Percentiles rank a stretch among this genome's conserved stretches.
phyloP scores from a whole-genome alignment of 2,329 filamentous ascomycete species.

The Beauveria asiatica region DNA sequence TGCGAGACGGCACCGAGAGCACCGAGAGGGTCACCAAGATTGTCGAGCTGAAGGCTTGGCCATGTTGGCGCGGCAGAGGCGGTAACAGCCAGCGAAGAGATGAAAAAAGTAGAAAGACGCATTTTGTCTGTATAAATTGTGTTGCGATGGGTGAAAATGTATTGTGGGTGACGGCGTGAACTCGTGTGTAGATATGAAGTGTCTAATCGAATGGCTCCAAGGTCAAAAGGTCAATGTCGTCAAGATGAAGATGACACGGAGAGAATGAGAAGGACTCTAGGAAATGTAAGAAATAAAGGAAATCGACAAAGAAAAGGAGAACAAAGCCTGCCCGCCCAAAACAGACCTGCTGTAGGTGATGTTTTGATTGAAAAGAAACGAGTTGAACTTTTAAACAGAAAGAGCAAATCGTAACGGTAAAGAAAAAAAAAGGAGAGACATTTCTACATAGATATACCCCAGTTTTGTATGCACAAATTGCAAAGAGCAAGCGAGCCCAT shows the following conservation, averaged over 20 bases:
- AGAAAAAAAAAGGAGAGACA: constrained; percentile 5
- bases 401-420: background rate
- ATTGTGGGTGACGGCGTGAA: background rate
- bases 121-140: constrained; percentile 30
- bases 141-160: background rate
- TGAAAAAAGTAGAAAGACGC: constrained; percentile 39
- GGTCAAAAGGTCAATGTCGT: background rate
- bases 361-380: background rate
- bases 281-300: constrained; percentile 16
- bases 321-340: background rate
- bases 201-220: constrained; percentile 11
- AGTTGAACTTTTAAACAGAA: background rate
- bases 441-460: constrained; percentile 5
- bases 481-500: background rate
- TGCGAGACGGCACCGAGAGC: constrained; percentile 41
- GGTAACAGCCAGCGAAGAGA: constrained; percentile 35
- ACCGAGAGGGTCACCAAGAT: constrained; percentile 27
- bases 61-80: constrained; percentile 40
- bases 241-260: constrained; percentile 12
- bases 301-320: constrained; percentile 8
- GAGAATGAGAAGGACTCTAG: constrained; percentile 15
- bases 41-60: constrained; percentile 26
- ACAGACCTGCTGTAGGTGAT: background rate
- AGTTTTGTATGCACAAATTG: background rate
- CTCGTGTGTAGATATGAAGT: constrained; percentile 12